Percentiles rank a stretch among this genome's conserved stretches.
Evolutionary conservation across 257 asterid genomes (phyloP).

Genomic region (Salvia hispanica): DNA sequence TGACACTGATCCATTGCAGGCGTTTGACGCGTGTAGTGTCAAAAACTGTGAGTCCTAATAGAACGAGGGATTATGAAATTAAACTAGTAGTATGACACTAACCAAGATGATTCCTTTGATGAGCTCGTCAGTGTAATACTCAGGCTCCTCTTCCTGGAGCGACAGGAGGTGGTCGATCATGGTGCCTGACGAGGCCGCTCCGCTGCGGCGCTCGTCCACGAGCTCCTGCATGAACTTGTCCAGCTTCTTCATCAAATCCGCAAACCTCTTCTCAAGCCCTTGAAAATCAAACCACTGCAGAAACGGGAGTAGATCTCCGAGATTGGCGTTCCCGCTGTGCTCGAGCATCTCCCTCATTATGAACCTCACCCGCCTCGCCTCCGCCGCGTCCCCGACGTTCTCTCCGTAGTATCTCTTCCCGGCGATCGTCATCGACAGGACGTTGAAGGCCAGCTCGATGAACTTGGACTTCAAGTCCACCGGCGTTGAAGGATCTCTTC

Average conservation of each 20-base stretch:
- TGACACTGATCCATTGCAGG: too few relatives aligned
- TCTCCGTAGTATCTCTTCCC: slow-evolving; percentile 46
- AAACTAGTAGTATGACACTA: too few relatives aligned
- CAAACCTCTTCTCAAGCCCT: slow-evolving; percentile 34
- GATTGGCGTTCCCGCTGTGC: slow-evolving; percentile 35
- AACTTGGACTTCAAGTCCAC: slow-evolving; percentile 37
- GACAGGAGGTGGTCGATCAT: slow-evolving; percentile 34
- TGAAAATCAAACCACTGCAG: slow-evolving; percentile 42
- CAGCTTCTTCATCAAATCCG: slow-evolving; percentile 18
- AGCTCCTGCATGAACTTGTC: slow-evolving; percentile 37
- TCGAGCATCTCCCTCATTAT: slow-evolving; percentile 39
- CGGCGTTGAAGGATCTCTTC: slow-evolving; percentile 16
- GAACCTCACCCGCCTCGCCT: slow-evolving; percentile 38
- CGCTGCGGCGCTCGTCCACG: slow-evolving; percentile 17
- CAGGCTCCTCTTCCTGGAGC: slow-evolving; percentile 36
- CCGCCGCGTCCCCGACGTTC: slow-evolving; percentile 34
- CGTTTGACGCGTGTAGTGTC: too few relatives aligned
- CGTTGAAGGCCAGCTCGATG: slow-evolving; percentile 38
- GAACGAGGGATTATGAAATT: too few relatives aligned
- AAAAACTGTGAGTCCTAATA: too few relatives aligned
- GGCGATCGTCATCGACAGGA: slow-evolving; percentile 40
- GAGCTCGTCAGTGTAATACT: slow-evolving; percentile 29
- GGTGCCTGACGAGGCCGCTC: slow-evolving; percentile 3
- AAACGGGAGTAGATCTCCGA: slow-evolving; percentile 40
- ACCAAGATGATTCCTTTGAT: slow-evolving; percentile 41